Percentiles rank a stretch among this genome's conserved stretches.
These are phyloP conservation scores for Gaertneriomyces sp. DNA, from an alignment of 192 early-diverging fungal genomes.

Conservation along the genomic window DNA sequence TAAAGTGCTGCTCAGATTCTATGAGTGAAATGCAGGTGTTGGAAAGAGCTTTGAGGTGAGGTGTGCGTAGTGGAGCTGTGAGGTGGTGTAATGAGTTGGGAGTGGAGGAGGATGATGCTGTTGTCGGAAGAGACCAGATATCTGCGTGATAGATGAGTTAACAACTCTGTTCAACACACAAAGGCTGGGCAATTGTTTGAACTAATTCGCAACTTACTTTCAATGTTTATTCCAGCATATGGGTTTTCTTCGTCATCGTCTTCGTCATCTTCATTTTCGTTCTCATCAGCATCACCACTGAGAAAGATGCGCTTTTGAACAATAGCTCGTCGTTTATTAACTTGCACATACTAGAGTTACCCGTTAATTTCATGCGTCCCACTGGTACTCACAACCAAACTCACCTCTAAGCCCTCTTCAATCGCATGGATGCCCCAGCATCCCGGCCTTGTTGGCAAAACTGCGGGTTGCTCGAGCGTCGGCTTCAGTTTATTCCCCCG, in stretches of 20 bases:
- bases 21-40: slow-evolving; percentile 58
- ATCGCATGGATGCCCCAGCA: slow-evolving; percentile 17
- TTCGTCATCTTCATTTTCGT: neutral
- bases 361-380: slow-evolving; percentile 19
- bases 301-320: slow-evolving; percentile 25
- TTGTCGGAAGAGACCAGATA: slow-evolving; percentile 47
- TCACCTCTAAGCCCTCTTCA: slow-evolving; percentile 19
- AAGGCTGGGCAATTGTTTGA: neutral
- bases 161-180: neutral
- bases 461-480: slow-evolving; percentile 36
- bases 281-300: neutral
- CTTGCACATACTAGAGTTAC: slow-evolving; percentile 29
- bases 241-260: slow-evolving; percentile 54
- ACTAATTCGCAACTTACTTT: slow-evolving; percentile 29
- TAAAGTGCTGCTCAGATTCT: slow-evolving; percentile 60
- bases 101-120: slow-evolving; percentile 48
- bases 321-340: slow-evolving; percentile 39
- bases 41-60: slow-evolving; percentile 53
- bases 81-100: slow-evolving; percentile 44
- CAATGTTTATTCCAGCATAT: slow-evolving; percentile 61
- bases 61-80: slow-evolving; percentile 42
- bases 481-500: slow-evolving; percentile 70
- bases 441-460: slow-evolving; percentile 20
- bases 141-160: slow-evolving; percentile 27
- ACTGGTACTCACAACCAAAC: neutral